These are phyloP conservation scores for Ogataea philodendri DNA, from an alignment of 805 yeast species.

Conservation along the genomic window DNA sequence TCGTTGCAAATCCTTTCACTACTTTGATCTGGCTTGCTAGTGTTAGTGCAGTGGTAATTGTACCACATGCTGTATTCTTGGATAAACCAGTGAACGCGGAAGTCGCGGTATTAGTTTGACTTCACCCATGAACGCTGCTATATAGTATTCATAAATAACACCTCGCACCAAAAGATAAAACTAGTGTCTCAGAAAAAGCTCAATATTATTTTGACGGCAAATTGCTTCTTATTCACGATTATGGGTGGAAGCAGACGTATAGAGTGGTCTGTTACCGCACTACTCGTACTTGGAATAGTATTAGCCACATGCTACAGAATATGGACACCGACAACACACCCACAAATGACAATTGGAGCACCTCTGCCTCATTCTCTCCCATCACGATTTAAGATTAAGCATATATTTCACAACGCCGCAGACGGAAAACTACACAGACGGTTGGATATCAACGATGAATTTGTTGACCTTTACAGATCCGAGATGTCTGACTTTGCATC, in stretches of 20 bases:
- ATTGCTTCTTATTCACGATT: slow-evolving; percentile 1
- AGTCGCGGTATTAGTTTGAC: slow-evolving; percentile 64
- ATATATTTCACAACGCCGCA: slow-evolving; percentile 61
- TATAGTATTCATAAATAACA: slow-evolving; percentile 1
- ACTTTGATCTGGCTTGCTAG: slow-evolving; percentile 91
- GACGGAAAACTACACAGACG: slow-evolving; percentile 46
- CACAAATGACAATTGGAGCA: too few species aligned
- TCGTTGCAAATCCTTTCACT: slow-evolving; percentile 85
- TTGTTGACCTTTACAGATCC: slow-evolving; percentile 6
- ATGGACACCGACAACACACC: not conserved
- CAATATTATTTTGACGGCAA: slow-evolving; percentile 5
- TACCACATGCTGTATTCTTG: slow-evolving; percentile 85
- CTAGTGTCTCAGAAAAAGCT: too few species aligned
- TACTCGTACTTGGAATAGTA: not conserved
- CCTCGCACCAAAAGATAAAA: slow-evolving; percentile 5
- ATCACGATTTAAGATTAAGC: slow-evolving; percentile 41
- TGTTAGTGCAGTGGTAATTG: slow-evolving; percentile 72
- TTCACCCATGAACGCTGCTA: slow-evolving; percentile 8
- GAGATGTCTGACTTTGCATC: not conserved
- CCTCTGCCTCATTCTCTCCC: not conserved
- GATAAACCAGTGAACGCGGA: slow-evolving; percentile 96
- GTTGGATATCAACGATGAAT: slow-evolving; percentile 20
- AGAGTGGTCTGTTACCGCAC: slow-evolving; percentile 2
- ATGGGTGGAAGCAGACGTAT: not conserved
- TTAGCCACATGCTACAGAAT: not conserved